A percentile compares a stretch with the other conserved stretches of the same genome.
phyloP scores from a whole-genome alignment of 208 protist species.

The Crithidia brevicula region DNA sequence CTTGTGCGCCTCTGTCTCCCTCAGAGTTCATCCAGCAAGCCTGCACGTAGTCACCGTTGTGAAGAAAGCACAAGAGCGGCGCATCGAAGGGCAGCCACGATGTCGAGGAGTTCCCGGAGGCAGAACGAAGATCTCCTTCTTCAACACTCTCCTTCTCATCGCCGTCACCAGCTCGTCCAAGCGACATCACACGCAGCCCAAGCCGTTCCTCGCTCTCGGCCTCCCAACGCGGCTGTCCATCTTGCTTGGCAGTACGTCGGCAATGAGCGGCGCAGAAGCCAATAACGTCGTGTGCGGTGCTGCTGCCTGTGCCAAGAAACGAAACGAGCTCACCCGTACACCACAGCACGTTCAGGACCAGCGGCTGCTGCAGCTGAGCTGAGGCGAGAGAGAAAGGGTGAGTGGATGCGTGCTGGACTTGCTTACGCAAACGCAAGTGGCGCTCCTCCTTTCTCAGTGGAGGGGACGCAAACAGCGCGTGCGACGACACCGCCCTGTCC shows the following conservation, averaged over 20 bases:
- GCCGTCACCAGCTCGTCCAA: neutral
- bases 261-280: neutral
- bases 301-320: conserved; percentile 4
- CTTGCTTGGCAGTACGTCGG: neutral
- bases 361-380: neutral
- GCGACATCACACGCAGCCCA: neutral
- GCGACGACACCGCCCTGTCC: no score
- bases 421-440: neutral
- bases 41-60: conserved; percentile 11
- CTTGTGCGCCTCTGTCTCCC: neutral
- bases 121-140: neutral
- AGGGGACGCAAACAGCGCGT: no score
- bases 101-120: neutral
- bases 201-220: neutral
- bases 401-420: neutral
- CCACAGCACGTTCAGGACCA: conserved; percentile 5
- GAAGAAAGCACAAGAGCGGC: neutral
- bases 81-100: neutral
- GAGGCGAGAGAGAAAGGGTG: neutral
- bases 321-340: neutral
- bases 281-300: conserved; percentile 14
- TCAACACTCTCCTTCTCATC: neutral
- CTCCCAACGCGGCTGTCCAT: neutral
- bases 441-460: no score
- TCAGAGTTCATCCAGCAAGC: neutral